Percentiles rank a stretch among this genome's conserved stretches.
Evolutionary conservation across 352 stramenopile species (phyloP).

Genomic region (Phytopythium litorale): DNA sequence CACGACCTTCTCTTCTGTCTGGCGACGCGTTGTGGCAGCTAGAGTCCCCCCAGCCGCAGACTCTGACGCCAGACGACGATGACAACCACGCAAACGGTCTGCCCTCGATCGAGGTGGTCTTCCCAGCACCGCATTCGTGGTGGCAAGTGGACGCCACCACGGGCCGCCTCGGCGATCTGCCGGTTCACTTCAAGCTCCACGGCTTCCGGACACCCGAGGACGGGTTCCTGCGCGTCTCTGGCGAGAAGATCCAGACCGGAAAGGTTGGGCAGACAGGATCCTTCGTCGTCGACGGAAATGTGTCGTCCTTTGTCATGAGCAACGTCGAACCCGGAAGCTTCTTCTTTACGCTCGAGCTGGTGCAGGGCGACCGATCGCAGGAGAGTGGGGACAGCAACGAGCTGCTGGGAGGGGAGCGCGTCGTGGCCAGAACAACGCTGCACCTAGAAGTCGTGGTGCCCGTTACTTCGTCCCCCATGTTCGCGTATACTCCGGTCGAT

Average conservation of each 20-base stretch:
- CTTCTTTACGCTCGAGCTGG: constrained; percentile 41
- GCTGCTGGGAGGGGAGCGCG: not conserved
- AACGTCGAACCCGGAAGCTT: constrained; percentile 38
- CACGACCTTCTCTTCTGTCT: not conserved
- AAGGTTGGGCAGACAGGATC: constrained; percentile 8
- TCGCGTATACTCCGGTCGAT: not conserved
- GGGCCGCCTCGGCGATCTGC: constrained; percentile 12
- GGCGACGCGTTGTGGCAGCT: not conserved
- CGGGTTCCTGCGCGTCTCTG: constrained; percentile 33
- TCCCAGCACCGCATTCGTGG: constrained; percentile 31
- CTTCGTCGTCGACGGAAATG: not conserved
- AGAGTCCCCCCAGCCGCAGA: not conserved
- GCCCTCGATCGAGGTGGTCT: constrained; percentile 19
- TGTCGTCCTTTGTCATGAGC: constrained; percentile 14
- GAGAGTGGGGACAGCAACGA: not conserved
- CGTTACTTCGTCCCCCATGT: constrained; percentile 13
- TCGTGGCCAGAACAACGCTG: constrained; percentile 13
- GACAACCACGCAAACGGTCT: not conserved
- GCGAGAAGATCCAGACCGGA: constrained; percentile 21
- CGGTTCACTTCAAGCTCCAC: constrained; percentile 22
- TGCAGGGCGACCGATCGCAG: not conserved
- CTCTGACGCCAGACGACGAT: not conserved
- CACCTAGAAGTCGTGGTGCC: constrained; percentile 47
- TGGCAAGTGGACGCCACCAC: constrained; percentile 19
- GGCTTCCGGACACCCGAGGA: constrained; percentile 32